Evolutionary conservation across 148 eudicot genomes (phyloP), one percentile per base, ranked within the genome.

Genomic region (Camellia lanceoleosa): DNA sequence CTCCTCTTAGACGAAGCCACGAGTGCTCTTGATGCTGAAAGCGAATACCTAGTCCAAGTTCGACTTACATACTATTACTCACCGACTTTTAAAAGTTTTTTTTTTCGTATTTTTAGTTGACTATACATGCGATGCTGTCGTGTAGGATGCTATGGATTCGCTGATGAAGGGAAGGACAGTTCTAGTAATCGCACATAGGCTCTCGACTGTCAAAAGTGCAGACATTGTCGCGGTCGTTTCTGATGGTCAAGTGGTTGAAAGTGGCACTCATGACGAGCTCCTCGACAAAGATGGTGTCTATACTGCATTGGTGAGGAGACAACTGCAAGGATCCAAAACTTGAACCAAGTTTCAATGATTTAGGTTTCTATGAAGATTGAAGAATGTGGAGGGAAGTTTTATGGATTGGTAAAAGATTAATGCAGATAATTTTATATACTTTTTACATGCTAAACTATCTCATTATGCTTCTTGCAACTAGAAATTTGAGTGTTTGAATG

Each of bases 21-120:
- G 4, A 93, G 98, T 77, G 98, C 95, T 74, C 85, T 93, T 43
- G 98, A 95, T 82, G 98, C 98, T 79, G 98, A 95, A 80, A 95
- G 95, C 54, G 98, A 95, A 86, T 95, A 87, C 85, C 87, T 95
- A 15, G 98, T 95, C 55, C 97, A 94, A 95, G 97, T 94, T 8
- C 43, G 30, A 18, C 15, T 78, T 51, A 6, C 23, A 13, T 30
- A 30, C 38, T 30, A 30, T 30, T 30, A 30, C 38, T 30, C 38
- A 1, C 38, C 38, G 1, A 30, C 38, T 30, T 30, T 30, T 30
- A 30, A 30, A 30, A 30, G 1, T 30, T 30, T n/a, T 30, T n/a
- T 30, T 18, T 43, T 23, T 41, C 12, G 23, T 5, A 12, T 55
- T 3, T 55, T 19, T 15, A 61, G 12, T 64, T 64, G 68, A 64